Percentiles rank a stretch among this genome's conserved stretches.
Evolutionary conservation across 495 filamentous ascomycete species (phyloP).

Genomic region (Tuber microsphaerosporum): DNA sequence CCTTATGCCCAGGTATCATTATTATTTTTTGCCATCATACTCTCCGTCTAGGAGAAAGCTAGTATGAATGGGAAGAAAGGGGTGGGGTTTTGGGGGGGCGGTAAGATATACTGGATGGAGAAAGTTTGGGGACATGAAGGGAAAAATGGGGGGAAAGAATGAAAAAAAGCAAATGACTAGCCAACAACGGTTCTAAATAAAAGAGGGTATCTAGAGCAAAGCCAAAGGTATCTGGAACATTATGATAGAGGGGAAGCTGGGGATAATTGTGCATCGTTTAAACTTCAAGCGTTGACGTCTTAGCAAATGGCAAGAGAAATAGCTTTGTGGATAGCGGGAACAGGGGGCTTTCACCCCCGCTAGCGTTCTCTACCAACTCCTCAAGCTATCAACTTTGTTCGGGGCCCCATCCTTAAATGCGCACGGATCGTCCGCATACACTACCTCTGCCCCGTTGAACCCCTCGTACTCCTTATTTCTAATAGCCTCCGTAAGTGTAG

Average conservation of each 20-base stretch:
- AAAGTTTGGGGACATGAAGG: background rate
- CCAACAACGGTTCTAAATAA: background rate
- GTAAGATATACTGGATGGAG: background rate
- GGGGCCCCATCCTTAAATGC: slow-evolving; percentile 7
- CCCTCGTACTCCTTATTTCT: background rate
- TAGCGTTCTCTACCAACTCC: slow-evolving; percentile 9
- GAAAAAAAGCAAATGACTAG: background rate
- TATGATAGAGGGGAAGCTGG: background rate
- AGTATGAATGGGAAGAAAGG: background rate
- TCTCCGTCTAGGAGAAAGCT: background rate
- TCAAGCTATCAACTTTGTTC: slow-evolving; percentile 7
- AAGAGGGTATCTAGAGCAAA: background rate
- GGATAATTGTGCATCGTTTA: background rate
- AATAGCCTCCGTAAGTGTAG: slow-evolving; percentile 7
- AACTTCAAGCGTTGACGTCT: background rate
- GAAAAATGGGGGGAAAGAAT: background rate
- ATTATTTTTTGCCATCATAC: background rate
- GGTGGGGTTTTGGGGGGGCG: background rate
- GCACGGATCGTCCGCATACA: slow-evolving; percentile 17
- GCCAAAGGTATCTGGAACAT: background rate
- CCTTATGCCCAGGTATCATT: background rate
- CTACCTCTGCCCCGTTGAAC: slow-evolving; percentile 14
- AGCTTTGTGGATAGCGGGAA: background rate
- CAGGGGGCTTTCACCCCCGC: background rate
- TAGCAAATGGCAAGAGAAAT: background rate